Conservation (phyloP, 2,329 filamentous ascomycete genomes). For the Massarina eburnea region DNA sequence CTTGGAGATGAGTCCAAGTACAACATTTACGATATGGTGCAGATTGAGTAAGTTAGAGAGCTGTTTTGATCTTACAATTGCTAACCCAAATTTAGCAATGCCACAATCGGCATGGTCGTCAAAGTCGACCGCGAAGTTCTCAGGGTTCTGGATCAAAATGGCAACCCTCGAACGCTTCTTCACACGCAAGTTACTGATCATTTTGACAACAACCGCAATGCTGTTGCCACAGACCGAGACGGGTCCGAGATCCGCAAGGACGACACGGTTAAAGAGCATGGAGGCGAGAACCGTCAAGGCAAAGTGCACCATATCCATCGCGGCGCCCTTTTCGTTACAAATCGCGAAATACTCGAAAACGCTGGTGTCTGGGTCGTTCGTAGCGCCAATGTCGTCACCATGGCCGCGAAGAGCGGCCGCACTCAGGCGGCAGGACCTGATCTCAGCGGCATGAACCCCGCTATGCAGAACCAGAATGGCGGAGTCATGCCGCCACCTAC, state of each 20-base stretch:
- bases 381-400: slow-evolving; percentile 80
- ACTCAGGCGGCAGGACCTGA: slow-evolving; percentile 73
- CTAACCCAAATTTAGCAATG: slow-evolving; percentile 55
- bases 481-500: slow-evolving; percentile 68
- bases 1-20: slow-evolving; percentile 85
- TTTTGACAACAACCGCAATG: slow-evolving; percentile 76
- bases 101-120: slow-evolving; percentile 89
- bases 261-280: slow-evolving; percentile 88
- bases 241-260: slow-evolving; percentile 90
- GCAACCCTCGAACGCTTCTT: slow-evolving; percentile 76
- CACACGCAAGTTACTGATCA: slow-evolving; percentile 92
- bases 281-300: slow-evolving; percentile 81
- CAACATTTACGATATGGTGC: slow-evolving; percentile 89
- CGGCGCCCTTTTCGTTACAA: slow-evolving; percentile 88
- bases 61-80: slow-evolving; percentile 1
- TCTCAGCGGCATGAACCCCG: slow-evolving; percentile 88
- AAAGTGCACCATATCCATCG: slow-evolving; percentile 93
- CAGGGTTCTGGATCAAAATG: slow-evolving; percentile 86
- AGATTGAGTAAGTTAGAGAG: slow-evolving; percentile 68
- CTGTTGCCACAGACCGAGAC: slow-evolving; percentile 88
- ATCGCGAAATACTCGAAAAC: slow-evolving; percentile 80
- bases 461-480: slow-evolving; percentile 57
- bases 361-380: slow-evolving; percentile 87
- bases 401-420: slow-evolving; percentile 91
- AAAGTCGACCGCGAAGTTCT: slow-evolving; percentile 94